Conservation (phyloP, 2,329 filamentous ascomycete genomes). For the Xylaria digitata region DNA sequence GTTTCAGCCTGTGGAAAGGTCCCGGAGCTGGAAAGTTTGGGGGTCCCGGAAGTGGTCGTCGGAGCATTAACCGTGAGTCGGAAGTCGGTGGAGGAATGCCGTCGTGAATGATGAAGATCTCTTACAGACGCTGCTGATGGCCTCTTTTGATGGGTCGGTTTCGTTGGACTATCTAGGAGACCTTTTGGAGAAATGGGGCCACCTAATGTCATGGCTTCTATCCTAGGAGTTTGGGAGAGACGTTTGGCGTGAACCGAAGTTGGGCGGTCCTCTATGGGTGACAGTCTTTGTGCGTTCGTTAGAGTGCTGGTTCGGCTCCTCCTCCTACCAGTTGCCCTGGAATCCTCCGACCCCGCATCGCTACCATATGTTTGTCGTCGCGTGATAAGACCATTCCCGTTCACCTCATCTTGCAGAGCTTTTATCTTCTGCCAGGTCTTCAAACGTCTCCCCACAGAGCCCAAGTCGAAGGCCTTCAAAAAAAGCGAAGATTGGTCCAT, state of each 20-base stretch:
- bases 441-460: constrained; percentile 86
- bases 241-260: constrained; percentile 61
- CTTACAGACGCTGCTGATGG: constrained; percentile 86
- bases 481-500: constrained; percentile 97
- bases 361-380: constrained; percentile 68
- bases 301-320: constrained; percentile 69
- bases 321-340: constrained; percentile 51
- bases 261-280: constrained; percentile 57
- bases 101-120: constrained; percentile 83
- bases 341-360: constrained; percentile 68
- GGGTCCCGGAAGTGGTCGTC: constrained; percentile 50
- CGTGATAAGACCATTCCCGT: constrained; percentile 58
- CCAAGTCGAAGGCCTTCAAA: constrained; percentile 93
- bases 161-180: constrained; percentile 59
- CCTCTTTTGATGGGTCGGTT: constrained; percentile 64
- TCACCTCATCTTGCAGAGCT: constrained; percentile 86
- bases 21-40: constrained; percentile 58
- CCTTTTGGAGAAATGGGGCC: constrained; percentile 56
- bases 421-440: constrained; percentile 99
- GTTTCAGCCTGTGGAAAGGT: constrained; percentile 56
- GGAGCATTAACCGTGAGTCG: constrained; percentile 56
- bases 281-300: constrained; percentile 60
- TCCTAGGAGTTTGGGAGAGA: constrained; percentile 64
- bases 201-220: constrained; percentile 58
- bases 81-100: constrained; percentile 88